Percentiles rank a stretch among this genome's conserved stretches.
These are phyloP conservation scores for Arthroderma sp. DNA, from an alignment of 2,329 filamentous ascomycete genomes.

Conservation along the genomic window DNA sequence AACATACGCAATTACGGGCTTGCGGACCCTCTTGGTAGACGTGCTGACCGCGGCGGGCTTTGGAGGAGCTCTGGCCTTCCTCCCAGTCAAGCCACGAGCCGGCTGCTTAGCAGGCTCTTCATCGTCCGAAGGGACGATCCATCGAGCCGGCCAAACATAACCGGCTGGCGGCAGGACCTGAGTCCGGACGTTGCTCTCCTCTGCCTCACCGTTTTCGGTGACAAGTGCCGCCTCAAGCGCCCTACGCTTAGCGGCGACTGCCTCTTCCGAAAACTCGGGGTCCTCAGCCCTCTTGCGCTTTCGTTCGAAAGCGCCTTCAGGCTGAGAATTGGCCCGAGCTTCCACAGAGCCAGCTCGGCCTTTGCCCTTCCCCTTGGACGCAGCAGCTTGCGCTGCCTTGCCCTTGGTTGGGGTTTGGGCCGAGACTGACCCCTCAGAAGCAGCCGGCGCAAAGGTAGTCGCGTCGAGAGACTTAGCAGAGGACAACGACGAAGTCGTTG, in stretches of 20 bases:
- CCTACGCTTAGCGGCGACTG: conserved; percentile 16
- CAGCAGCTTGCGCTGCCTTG: conserved; percentile 17
- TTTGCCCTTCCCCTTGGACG: conserved; percentile 12
- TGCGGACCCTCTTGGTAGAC: background rate
- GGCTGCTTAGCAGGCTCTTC: conserved; percentile 1
- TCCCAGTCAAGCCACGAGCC: background rate
- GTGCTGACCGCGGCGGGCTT: background rate
- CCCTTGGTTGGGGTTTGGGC: conserved; percentile 11
- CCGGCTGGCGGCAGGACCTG: conserved; percentile 2
- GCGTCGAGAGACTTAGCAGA: conserved; percentile 26
- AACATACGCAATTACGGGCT: conserved; percentile 9
- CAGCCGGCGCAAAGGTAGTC: conserved; percentile 19
- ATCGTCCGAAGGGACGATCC: conserved; percentile 2
- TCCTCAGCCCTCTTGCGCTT: conserved; percentile 19
- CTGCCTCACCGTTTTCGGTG: background rate
- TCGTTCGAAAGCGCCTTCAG: conserved; percentile 16
- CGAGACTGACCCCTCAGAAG: conserved; percentile 10
- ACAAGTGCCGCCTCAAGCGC: conserved; percentile 11
- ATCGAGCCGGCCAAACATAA: background rate
- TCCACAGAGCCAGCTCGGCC: conserved; percentile 4
- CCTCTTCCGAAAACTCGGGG: conserved; percentile 17
- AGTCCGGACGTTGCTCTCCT: conserved; percentile 6
- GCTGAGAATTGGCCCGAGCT: conserved; percentile 8
- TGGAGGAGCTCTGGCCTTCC: background rate
- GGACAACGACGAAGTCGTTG: conserved; percentile 24